Base-by-base conservation (phyloP, 73 alveolate genomes). In the Tetrahymena borealis region DNA sequence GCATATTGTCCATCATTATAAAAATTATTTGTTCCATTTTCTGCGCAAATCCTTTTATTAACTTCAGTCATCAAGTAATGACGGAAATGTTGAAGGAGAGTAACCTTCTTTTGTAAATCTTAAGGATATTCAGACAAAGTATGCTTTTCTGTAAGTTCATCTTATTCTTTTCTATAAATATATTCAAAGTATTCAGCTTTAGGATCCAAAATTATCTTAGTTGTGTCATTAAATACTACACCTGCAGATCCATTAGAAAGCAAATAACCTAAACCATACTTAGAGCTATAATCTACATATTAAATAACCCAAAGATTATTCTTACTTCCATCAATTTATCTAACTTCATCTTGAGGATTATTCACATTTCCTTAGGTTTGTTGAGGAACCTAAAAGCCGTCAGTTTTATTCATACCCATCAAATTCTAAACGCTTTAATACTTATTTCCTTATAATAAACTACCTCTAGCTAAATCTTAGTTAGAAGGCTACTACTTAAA, bases 201-300 rank as follows among this genome's bases (percentile, higher is more conserved):
- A 2, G 99, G 97, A 78, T 97, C 98, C 40, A 93, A 91, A 20
- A 97, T 94, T 0, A 97, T 96, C 91, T 97, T 97, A 9, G 99
- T 96, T 15, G 98, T 93, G 94, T 97, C 99, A 91, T 97, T 97
- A 90, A 96, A 97, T 94, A 91, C 97, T 32, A 97, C 99, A 32
- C 99, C 99, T 39, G 94, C 78, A 37, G 97, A 95, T 33, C 96
- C 95, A 92, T 97, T 97, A 16, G 97, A 96, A 24, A 97, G 97
- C 32, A 96, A 85, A 94, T 97, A 97, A 7, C 99, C 99, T 10
- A 97, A 92, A 7, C 99, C 99, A 93, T 97, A 97, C 91, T 97
- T 97, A 18, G 98, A 93, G 37, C 98, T 93, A 94, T 97, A 97
- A 94, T 97, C 99, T 10, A 98, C 98, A 98, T 99, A 97, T 93